Conservation (phyloP, 2,329 filamentous ascomycete species). For the Ophiosphaerella korrae region DNA sequence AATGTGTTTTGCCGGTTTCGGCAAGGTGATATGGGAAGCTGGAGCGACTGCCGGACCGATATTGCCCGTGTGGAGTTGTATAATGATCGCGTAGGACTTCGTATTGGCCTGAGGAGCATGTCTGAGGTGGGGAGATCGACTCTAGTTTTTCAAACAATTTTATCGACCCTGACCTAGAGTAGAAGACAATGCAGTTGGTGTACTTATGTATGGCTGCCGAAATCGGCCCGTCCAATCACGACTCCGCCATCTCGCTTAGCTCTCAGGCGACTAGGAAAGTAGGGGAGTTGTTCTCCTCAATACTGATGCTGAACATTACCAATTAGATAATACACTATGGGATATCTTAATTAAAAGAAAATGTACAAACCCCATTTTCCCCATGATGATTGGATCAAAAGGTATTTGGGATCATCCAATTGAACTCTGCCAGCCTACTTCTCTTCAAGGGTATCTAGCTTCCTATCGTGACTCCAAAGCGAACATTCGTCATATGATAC, state of each 20-base stretch:
- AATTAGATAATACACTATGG: too few species aligned
- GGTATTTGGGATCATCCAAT: too few species aligned
- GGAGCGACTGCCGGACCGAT: constrained; percentile 24
- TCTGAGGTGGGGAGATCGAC: constrained; percentile 8
- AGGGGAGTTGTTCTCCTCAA: too few species aligned
- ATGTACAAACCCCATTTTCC: too few species aligned
- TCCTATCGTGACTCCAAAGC: too few species aligned
- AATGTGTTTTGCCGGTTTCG: constrained; percentile 38
- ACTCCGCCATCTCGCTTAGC: constrained; percentile 14
- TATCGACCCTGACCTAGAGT: constrained; percentile 13
- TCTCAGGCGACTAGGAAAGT: too few species aligned
- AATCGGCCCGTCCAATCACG: constrained; percentile 25
- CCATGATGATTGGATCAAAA: too few species aligned
- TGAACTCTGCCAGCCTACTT: too few species aligned
- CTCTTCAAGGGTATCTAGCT: too few species aligned
- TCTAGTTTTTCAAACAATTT: constrained; percentile 11
- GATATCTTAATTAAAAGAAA: too few species aligned
- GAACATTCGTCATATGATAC: too few species aligned
- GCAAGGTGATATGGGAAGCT: constrained; percentile 27
- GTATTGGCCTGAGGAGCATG: constrained; percentile 25
- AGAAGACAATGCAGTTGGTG: constrained; percentile 1
- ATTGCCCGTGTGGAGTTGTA: constrained; percentile 21
- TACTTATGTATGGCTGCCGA: constrained; percentile 16
- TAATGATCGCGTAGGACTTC: constrained; percentile 22
- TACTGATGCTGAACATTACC: too few species aligned